Evolutionary conservation across 2,329 filamentous ascomycete species (phyloP).

Genomic region (Sclerotiophoma versabilis): DNA sequence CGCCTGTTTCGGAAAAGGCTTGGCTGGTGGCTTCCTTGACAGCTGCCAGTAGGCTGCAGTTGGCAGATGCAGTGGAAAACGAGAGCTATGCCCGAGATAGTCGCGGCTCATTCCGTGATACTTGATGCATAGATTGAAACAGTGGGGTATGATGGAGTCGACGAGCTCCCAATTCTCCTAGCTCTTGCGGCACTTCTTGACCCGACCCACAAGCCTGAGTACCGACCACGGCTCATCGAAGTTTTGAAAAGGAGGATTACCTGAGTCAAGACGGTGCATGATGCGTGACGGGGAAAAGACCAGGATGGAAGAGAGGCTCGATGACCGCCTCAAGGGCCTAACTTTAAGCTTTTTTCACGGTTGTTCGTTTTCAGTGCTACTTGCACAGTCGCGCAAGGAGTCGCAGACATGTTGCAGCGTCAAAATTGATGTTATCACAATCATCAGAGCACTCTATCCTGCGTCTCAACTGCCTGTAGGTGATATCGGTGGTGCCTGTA

Average conservation of each 20-base stretch:
- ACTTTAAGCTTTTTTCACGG: not conserved
- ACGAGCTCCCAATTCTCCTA: conserved; percentile 14
- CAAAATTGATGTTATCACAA: not conserved
- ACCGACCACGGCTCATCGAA: not conserved
- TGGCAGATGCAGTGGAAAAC: not conserved
- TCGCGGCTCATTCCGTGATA: not conserved
- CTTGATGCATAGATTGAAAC: conserved; percentile 5
- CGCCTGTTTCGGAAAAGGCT: conserved; percentile 19
- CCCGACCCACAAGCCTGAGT: conserved; percentile 2
- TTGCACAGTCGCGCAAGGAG: not conserved
- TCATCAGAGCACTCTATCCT: not conserved
- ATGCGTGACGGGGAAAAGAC: not conserved
- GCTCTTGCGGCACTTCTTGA: conserved; percentile 13
- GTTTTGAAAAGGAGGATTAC: conserved; percentile 8
- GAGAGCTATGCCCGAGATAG: conserved; percentile 2
- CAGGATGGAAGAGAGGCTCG: not conserved
- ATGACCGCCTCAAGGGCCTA: not conserved
- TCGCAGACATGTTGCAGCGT: not conserved
- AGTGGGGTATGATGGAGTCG: conserved; percentile 2
- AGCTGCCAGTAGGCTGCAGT: conserved; percentile 2
- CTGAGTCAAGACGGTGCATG: not conserved
- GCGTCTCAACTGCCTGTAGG: not conserved
- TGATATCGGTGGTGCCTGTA: not conserved
- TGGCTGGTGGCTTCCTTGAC: conserved; percentile 5
- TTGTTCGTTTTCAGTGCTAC: not conserved